These are phyloP conservation scores for Lichtheimia hyalospora DNA, from an alignment of 371 early-diverging fungal species.

Conservation along the genomic window DNA sequence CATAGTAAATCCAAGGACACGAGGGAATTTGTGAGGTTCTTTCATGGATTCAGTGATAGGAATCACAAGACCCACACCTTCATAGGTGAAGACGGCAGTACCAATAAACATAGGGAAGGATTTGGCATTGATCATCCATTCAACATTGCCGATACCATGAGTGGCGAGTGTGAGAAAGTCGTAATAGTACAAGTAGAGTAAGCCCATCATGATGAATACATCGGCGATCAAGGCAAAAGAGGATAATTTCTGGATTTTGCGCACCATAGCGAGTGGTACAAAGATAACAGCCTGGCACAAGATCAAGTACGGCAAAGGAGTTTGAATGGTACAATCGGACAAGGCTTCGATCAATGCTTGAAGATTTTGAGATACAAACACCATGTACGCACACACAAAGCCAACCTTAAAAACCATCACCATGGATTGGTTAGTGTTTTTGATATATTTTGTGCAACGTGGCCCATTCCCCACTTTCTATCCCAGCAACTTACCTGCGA, in stretches of 20 bases:
- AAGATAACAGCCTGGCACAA: slow-evolving; percentile 71
- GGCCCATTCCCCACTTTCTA: background rate
- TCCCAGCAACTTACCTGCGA: slow-evolving; percentile 57
- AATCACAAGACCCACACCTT: slow-evolving; percentile 83
- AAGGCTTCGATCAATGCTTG: slow-evolving; percentile 66
- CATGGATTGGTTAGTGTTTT: background rate
- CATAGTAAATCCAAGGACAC: slow-evolving; percentile 70
- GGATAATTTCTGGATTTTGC: slow-evolving; percentile 78
- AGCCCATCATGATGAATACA: slow-evolving; percentile 79
- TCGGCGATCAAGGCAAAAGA: slow-evolving; percentile 82
- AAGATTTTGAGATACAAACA: slow-evolving; percentile 84
- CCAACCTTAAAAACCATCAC: slow-evolving; percentile 54
- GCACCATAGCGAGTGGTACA: slow-evolving; percentile 80
- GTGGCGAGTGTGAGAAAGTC: slow-evolving; percentile 59
- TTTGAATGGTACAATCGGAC: slow-evolving; percentile 49
- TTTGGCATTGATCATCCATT: slow-evolving; percentile 64
- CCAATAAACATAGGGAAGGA: slow-evolving; percentile 84
- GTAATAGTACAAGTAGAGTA: slow-evolving; percentile 75
- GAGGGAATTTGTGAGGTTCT: slow-evolving; percentile 76
- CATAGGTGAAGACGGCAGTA: slow-evolving; percentile 88
- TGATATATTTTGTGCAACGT: background rate
- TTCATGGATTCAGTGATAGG: slow-evolving; percentile 77
- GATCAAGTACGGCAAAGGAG: slow-evolving; percentile 56
- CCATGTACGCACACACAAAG: slow-evolving; percentile 86
- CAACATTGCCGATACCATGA: slow-evolving; percentile 61